phyloP scores from a whole-genome alignment of 2,329 filamentous ascomycete genomes.

The Talaromyces sp. region DNA sequence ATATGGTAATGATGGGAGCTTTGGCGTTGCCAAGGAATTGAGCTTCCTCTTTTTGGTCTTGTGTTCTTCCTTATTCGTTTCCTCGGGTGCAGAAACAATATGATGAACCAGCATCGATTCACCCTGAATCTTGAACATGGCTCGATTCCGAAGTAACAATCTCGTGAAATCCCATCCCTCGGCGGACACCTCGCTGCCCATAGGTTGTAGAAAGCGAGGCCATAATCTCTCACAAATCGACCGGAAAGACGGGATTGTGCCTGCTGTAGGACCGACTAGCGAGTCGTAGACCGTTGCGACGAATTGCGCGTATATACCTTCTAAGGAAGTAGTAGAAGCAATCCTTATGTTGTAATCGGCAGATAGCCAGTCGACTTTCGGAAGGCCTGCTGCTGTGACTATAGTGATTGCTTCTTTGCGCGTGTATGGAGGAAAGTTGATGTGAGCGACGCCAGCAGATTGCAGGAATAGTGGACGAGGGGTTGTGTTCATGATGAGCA shows the following conservation, averaged over 20 bases:
- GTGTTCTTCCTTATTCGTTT: slow-evolving; percentile 20
- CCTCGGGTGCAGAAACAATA: slow-evolving; percentile 37
- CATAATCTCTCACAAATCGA: slow-evolving; percentile 73
- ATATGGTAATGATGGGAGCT: slow-evolving; percentile 38
- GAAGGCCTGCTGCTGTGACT: slow-evolving; percentile 57
- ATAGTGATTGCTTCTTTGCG: slow-evolving; percentile 78
- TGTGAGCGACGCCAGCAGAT: slow-evolving; percentile 67
- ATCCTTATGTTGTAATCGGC: slow-evolving; percentile 22
- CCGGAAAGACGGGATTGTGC: slow-evolving; percentile 72
- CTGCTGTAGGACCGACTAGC: slow-evolving; percentile 73
- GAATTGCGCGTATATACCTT: slow-evolving; percentile 62
- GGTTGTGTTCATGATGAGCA: slow-evolving; percentile 70
- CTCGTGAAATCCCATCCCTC: slow-evolving; percentile 79
- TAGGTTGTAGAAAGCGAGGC: slow-evolving; percentile 78
- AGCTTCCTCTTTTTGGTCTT: neutral
- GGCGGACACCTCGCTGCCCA: slow-evolving; percentile 63
- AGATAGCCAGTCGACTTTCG: slow-evolving; percentile 33
- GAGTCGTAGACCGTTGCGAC: slow-evolving; percentile 83
- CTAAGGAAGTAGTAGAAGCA: slow-evolving; percentile 16
- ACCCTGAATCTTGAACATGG: slow-evolving; percentile 47
- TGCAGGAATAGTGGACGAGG: slow-evolving; percentile 70
- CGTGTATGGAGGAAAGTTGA: slow-evolving; percentile 81
- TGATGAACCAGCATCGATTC: slow-evolving; percentile 46
- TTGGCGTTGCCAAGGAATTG: neutral
- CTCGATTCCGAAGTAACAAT: slow-evolving; percentile 61